A percentile compares a stretch with the other conserved stretches of the same genome.
Evolutionary conservation across 352 stramenopile species (phyloP).

Genomic region (Thraustochytrium striatum): DNA sequence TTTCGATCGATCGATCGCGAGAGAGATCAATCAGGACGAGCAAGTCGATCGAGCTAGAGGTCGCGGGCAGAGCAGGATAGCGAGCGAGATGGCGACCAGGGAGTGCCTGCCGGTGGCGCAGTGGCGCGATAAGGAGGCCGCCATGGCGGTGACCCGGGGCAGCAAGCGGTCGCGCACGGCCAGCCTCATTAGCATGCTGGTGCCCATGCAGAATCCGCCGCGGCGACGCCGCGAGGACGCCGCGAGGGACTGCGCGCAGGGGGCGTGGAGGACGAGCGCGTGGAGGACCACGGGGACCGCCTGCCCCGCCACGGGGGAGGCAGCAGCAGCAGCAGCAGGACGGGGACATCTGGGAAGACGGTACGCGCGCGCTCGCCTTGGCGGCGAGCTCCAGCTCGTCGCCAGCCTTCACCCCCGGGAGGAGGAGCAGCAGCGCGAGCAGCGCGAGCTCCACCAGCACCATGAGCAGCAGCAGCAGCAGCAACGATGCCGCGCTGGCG

Average conservation of each 20-base stretch:
- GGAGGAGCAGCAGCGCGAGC: background rate
- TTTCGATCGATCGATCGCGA: no score
- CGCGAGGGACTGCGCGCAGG: background rate
- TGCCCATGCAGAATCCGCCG: no score
- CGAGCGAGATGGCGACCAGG: background rate
- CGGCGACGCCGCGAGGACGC: background rate
- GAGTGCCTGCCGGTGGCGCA: no score
- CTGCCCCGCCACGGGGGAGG: background rate
- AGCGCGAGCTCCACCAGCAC: background rate
- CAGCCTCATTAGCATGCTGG: background rate
- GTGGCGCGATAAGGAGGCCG: background rate
- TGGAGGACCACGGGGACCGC: background rate
- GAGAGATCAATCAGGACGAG: no score
- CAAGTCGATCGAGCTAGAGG: no score
- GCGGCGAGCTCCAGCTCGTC: background rate
- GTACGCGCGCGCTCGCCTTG: background rate
- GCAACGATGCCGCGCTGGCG: background rate
- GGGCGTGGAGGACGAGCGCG: background rate
- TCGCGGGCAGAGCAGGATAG: background rate
- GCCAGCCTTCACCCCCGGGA: background rate
- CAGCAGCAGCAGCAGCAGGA: no score
- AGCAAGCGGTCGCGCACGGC: background rate
- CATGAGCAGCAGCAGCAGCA: background rate
- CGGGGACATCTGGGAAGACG: background rate
- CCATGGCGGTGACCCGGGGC: background rate